Base-by-base conservation (phyloP, 208 protist species). In the Trypanosoma rangeli region DNA sequence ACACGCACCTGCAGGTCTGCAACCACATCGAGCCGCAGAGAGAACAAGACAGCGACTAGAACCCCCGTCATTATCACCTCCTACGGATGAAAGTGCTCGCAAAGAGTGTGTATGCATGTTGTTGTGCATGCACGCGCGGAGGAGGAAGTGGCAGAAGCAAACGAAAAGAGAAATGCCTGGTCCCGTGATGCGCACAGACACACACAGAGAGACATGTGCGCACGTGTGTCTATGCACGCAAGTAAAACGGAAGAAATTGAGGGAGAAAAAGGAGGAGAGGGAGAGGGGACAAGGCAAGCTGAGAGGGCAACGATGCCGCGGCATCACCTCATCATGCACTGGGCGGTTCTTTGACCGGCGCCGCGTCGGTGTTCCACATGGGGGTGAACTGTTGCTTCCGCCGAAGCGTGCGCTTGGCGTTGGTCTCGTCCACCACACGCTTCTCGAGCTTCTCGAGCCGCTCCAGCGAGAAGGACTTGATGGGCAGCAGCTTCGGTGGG, bases 401-500 rank as follows among this genome's bases (percentile, higher is more conserved):
- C 44, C 76, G 74, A 0, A 13, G 48, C 15, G 85, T 65, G 31
- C 90, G 80, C 55, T 80, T 74, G 72, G 70, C 64, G 56, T 86
- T 90, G 9, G 64, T 64, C 57, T 91, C 87, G 33, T 76, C 69
- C 16, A 53, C 53, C 7, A 89, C n/a, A 49, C 87, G 83, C 56
- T 84, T 89, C 72, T 98, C 95, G 77, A 98, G 84, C 63, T 71
- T 49, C 74, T 99, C 96, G 1, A 99, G 79, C 53, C 93, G 92
- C 73, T 97, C 84, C 20, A 99, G 80, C 8, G 95, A 89, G 69
- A 95, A 88, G n/a, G 94, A 98, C 75, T 99, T 99, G 73, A 99
- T 94, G 33, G 97, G 93, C 72, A 99, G 89, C 37, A 99, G 87
- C 78, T 99, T 99, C 3, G 97, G 97, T 73, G 98, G 97, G 80